Percentiles rank a stretch among this genome's conserved stretches.
These are phyloP conservation scores for Prunella vulgaris DNA, from an alignment of 257 asterid genomes.

Conservation along the genomic window DNA sequence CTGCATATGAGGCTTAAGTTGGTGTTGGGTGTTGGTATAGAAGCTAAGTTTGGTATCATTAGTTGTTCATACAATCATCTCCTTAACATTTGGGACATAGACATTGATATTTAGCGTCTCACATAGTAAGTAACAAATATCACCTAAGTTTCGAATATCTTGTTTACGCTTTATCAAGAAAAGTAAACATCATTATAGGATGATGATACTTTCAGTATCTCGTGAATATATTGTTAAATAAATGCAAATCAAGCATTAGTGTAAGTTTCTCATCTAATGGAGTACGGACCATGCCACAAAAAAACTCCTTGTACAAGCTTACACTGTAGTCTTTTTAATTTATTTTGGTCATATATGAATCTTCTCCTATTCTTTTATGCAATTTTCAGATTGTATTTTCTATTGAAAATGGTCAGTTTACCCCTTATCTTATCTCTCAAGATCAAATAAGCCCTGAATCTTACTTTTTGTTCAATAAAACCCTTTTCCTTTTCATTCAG, in stretches of 20 bases:
- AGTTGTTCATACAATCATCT: not conserved
- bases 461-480: no score
- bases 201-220: not conserved
- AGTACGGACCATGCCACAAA: not conserved
- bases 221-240: not conserved
- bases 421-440: not conserved
- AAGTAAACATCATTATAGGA: not conserved
- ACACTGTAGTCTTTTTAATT: not conserved
- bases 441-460: not conserved
- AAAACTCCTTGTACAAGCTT: not conserved
- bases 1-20: not conserved
- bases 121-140: not conserved
- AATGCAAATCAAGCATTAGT: not conserved
- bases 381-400: not conserved
- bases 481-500: not conserved
- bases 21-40: not conserved
- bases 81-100: not conserved
- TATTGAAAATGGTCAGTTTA: not conserved
- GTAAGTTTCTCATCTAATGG: not conserved
- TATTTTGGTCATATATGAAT: not conserved
- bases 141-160: not conserved
- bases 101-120: not conserved
- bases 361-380: not conserved
- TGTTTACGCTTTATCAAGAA: not conserved
- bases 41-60: not conserved